phyloP scores from a whole-genome alignment of 768 basidiomycete species.

The Trametes cinnabarina region DNA sequence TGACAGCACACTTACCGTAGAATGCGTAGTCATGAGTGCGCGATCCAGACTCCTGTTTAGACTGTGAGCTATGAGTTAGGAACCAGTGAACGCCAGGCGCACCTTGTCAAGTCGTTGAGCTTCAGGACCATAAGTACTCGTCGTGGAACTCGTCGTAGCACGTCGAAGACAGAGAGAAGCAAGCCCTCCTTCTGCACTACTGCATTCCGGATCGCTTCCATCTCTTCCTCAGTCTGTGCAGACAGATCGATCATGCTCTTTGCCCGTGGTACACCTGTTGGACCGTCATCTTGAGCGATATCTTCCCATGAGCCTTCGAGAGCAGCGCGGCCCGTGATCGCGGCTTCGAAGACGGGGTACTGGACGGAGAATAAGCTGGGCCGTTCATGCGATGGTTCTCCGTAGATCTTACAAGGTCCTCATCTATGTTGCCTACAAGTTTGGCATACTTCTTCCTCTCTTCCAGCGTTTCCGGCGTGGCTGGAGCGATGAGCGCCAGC shows the following conservation, averaged over 20 bases:
- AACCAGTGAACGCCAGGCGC: slow-evolving; percentile 9
- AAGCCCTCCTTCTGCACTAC: slow-evolving; percentile 82
- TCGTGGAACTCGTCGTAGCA: slow-evolving; percentile 82
- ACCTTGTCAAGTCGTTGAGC: slow-evolving; percentile 83
- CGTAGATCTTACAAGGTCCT: slow-evolving; percentile 63
- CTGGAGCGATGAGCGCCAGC: slow-evolving; percentile 80
- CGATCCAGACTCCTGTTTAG: slow-evolving; percentile 70
- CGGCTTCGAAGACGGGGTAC: slow-evolving; percentile 95
- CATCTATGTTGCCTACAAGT: slow-evolving; percentile 86
- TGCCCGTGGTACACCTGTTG: slow-evolving; percentile 50
- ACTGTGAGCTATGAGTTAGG: neutral
- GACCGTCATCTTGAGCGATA: slow-evolving; percentile 24
- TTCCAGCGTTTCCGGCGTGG: slow-evolving; percentile 58
- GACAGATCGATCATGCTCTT: slow-evolving; percentile 74
- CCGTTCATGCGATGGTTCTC: too few relatives aligned
- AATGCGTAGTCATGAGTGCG: slow-evolving; percentile 85
- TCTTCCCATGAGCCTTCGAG: slow-evolving; percentile 62
- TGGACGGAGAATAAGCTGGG: slow-evolving; percentile 28
- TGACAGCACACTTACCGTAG: slow-evolving; percentile 47
- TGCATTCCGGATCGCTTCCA: slow-evolving; percentile 78
- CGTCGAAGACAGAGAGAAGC: slow-evolving; percentile 80
- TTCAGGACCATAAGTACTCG: slow-evolving; percentile 82
- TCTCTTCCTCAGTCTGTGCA: slow-evolving; percentile 72
- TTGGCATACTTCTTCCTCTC: slow-evolving; percentile 86
- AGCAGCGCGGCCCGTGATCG: slow-evolving; percentile 84